Evolutionary conservation across 2,329 filamentous ascomycete species (phyloP).

Genomic region (Aspergillus felis): DNA sequence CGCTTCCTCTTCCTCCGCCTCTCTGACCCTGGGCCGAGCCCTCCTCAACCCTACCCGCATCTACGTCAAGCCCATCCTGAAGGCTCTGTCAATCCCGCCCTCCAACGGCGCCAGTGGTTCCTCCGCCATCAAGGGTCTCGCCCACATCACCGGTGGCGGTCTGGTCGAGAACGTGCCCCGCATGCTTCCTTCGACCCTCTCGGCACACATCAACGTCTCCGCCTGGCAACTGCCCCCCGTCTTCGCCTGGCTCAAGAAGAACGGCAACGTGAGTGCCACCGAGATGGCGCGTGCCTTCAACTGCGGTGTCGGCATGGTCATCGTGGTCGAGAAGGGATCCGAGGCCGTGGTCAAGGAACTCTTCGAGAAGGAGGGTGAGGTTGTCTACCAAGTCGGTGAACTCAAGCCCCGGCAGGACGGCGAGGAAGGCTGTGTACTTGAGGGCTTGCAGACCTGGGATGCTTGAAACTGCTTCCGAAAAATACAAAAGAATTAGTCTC

Average conservation of each 20-base stretch:
- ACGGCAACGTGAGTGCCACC: conserved; percentile 62
- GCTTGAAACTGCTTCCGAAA: conserved; percentile 9
- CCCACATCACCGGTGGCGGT: conserved; percentile 95
- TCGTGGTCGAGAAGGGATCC: conserved; percentile 67
- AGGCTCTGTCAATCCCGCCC: conserved; percentile 49
- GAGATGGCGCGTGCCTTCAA: conserved; percentile 97
- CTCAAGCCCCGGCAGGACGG: conserved; percentile 56
- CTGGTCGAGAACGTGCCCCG: conserved; percentile 91
- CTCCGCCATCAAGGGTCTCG: conserved; percentile 77
- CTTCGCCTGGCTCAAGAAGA: conserved; percentile 79
- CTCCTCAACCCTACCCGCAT: conserved; percentile 88
- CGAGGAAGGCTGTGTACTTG: conserved; percentile 59
- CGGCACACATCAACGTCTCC: conserved; percentile 74
- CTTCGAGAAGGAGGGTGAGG: conserved; percentile 68
- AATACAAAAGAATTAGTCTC: conserved; percentile 4
- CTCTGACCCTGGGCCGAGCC: conserved; percentile 60
- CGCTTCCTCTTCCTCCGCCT: conserved; percentile 71
- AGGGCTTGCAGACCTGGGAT: conserved; percentile 53
- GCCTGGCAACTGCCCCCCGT: conserved; percentile 73
- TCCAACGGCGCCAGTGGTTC: conserved; percentile 38
- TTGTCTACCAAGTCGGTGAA: conserved; percentile 70
- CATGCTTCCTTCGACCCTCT: conserved; percentile 76
- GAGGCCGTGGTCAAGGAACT: conserved; percentile 58
- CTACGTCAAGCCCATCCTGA: conserved; percentile 80
- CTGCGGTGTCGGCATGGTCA: conserved; percentile 89